Base-by-base conservation (phyloP, 1,284 basidiomycete genomes). In the Ceratobasidium sp. region DNA sequence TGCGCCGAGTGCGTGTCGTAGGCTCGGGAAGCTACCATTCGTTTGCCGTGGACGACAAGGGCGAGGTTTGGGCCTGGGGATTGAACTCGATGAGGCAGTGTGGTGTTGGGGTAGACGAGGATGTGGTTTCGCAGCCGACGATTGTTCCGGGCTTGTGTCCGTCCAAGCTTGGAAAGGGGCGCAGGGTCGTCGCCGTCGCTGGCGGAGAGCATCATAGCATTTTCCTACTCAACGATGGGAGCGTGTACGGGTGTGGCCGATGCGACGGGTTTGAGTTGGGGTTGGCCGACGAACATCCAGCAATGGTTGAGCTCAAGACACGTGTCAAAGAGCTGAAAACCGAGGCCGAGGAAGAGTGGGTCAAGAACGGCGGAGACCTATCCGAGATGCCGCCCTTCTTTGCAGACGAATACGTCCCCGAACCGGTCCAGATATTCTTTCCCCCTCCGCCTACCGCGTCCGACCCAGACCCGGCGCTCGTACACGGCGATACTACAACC, bases 191-290 rank as follows among this genome's bases (percentile, higher is more conserved):
- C 23, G 88, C 92, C 81, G 93, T 95, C 77, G 86, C 83, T 35
- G 94, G 92, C 16, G 96, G 96, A 59, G 91, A 94, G 80, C 93
- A 96, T 83, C 95, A 98, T 84, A 92, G 95, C 0, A 85, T 97
- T 44, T 98, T 98, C 88, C 86, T 96, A 79, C 93, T 96, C 33
- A 88, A 90, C 71, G 90, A 92, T 69, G 96, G 96, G 74, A 89
- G 92, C 80, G 94, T 98, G 1, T 97, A 90, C 84, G 94, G 91
- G 1, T 93, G 91, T 81, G 96, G 96, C 3, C 90, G 94, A 59
- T 90, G 90, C 66, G 94, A 95, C 81, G 90, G 90, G 66, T 89
- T 91, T 48, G 94, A 96, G 81, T 88, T 96, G 35, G 96, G 96
- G 7, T 83, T 96, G 30, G 85, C 87, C 0, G 88, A 90, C 54